Base-by-base conservation (phyloP, 2,329 filamentous ascomycete species). In the Bipolaris victoriae region DNA sequence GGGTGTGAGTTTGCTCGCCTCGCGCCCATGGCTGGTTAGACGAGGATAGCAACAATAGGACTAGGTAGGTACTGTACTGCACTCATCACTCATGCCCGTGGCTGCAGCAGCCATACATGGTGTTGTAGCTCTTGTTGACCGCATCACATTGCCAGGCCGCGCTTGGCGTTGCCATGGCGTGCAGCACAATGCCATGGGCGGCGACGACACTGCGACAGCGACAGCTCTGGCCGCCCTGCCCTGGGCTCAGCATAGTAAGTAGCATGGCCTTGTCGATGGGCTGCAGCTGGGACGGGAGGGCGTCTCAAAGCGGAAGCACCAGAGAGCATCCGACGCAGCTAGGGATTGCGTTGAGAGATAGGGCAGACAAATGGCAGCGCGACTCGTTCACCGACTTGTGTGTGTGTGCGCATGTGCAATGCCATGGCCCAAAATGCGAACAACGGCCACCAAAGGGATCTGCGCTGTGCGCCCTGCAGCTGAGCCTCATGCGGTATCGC, bases 371-470 rank as follows among this genome's bases (percentile, higher is more conserved):
- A 35, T 35, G 29, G 31, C 6, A 22, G 20, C 20, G 40, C 36
- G 33, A 56, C 54, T 56, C 54, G 54, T 56, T 56, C 54, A 56
- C 54, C 54, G 54, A 56, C 54, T 56, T 52, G 33, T 52, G 31
- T 7, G 3, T 24, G 5, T 24, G 16, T 16, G 16, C 1, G 16
- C 16, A 16, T 16, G 1, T 16, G 26, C 35, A 16, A 7, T 16
- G 36, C 26, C 41, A 24, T 6, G 49, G 51, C 35, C 26, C 2
- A 10, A 10, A 29, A 56, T 48, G 29, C 18, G 41, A 36, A 24
- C 52, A 56, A 56, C 54, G 54, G 54, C 54, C 54, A 56, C 54
- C 54, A 56, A 56, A 56, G 36, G n/a, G 54, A 56, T 56, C 54
- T 56, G 43, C 54, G 36, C 29, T 56, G 48, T 56, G 43, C 54